Evolutionary conservation across 331 rosid species (phyloP).

Genomic region (Malus hybrid): DNA sequence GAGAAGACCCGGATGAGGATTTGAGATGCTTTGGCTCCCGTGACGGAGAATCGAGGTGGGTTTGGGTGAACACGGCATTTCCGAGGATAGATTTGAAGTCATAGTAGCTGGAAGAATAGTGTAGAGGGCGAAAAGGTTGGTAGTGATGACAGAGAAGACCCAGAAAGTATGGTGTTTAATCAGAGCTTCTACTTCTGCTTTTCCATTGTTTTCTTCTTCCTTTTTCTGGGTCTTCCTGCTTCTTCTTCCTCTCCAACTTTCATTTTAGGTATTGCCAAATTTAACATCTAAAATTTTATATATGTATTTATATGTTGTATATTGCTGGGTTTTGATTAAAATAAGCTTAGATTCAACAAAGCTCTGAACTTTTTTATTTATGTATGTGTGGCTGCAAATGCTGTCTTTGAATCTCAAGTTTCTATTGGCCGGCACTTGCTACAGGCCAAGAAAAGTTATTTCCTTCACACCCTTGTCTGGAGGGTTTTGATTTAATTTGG

Average conservation of each 20-base stretch:
- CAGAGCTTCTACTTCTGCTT: constrained; percentile 24
- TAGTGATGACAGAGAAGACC: not conserved
- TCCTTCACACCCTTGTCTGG: too few relatives aligned
- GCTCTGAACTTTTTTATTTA: not conserved
- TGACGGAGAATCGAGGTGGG: constrained; percentile 14
- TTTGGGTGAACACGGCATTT: constrained; percentile 36
- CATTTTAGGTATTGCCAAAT: constrained; percentile 30
- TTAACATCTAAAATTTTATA: not conserved
- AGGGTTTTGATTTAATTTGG: too few relatives aligned
- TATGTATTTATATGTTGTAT: too few relatives aligned
- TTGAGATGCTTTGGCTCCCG: constrained; percentile 42
- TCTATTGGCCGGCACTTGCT: too few relatives aligned
- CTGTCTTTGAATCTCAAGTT: too few relatives aligned
- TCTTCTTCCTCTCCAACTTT: constrained; percentile 36
- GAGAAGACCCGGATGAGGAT: constrained; percentile 19
- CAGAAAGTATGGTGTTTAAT: constrained; percentile 24
- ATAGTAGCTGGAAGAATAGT: constrained; percentile 40
- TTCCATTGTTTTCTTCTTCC: constrained; percentile 25
- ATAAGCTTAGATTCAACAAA: not conserved
- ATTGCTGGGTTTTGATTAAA: not conserved
- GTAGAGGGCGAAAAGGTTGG: too few relatives aligned
- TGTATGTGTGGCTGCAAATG: constrained; percentile 28
- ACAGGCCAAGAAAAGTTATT: too few relatives aligned
- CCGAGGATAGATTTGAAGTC: constrained; percentile 71
- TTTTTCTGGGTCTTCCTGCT: constrained; percentile 23